Conservation (phyloP, 2,329 filamentous ascomycete genomes). For the Chaetomium globosum region DNA sequence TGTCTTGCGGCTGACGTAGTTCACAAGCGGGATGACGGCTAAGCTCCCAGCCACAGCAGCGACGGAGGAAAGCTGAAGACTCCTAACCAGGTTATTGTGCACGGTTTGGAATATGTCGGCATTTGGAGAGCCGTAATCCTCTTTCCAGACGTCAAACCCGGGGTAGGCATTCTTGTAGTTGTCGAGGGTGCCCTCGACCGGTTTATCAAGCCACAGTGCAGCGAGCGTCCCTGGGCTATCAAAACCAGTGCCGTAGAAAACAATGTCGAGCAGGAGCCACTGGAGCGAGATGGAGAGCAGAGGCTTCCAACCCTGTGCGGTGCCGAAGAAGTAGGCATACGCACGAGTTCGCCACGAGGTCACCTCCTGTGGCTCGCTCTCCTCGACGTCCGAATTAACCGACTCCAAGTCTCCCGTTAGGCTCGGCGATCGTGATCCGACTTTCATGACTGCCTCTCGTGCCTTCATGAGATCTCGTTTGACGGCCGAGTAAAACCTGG, state of each 20-base stretch:
- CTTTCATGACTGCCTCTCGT: constrained; percentile 1
- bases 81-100: constrained; percentile 3
- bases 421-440: constrained; percentile 8
- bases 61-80: background rate
- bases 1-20: constrained; percentile 8
- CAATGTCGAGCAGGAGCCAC: constrained; percentile 4
- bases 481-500: constrained; percentile 13
- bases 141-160: constrained; percentile 6
- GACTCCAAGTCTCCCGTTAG: constrained; percentile 1
- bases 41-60: background rate
- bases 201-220: background rate
- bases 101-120: constrained; percentile 3
- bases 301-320: constrained; percentile 8
- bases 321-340: constrained; percentile 12
- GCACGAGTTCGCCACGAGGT: background rate
- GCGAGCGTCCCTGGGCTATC: constrained; percentile 11
- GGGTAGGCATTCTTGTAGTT: background rate
- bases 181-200: background rate
- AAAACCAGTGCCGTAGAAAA: constrained; percentile 9
- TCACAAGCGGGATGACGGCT: constrained; percentile 2
- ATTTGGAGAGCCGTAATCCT: background rate
- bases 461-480: constrained; percentile 9
- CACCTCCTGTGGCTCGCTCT: background rate
- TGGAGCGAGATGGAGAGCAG: constrained; percentile 4
- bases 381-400: constrained; percentile 9